Percentiles rank a stretch among this genome's conserved stretches.
These are phyloP conservation scores for Ogataea polymorpha DNA, from an alignment of 805 yeast genomes.

Conservation along the genomic window DNA sequence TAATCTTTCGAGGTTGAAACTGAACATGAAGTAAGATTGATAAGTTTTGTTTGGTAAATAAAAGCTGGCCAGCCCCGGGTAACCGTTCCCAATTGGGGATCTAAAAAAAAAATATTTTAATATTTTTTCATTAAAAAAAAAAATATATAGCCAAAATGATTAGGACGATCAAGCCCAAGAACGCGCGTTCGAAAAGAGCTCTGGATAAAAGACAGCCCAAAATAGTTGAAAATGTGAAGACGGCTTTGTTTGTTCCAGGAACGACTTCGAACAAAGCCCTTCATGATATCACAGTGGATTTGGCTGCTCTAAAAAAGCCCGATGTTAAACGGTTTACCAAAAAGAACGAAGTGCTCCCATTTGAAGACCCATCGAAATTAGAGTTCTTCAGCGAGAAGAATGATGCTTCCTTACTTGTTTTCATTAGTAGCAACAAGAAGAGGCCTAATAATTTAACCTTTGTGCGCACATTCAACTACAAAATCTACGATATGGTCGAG, in stretches of 20 bases:
- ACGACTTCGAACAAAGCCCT: conserved; percentile 70
- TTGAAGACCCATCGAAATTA: conserved; percentile 79
- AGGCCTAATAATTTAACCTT: conserved; percentile 90
- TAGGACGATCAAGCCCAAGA: conserved; percentile 76
- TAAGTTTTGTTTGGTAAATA: conserved; percentile 9
- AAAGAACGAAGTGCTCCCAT: conserved; percentile 87
- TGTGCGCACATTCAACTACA: conserved; percentile 84
- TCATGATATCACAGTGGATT: conserved; percentile 86
- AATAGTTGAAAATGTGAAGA: conserved; percentile 82
- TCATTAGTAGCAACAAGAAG: conserved; percentile 80
- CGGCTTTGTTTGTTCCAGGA: conserved; percentile 91
- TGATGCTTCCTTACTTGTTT: conserved; percentile 80
- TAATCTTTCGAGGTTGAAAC: conserved; percentile 8
- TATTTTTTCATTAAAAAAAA: conserved; percentile 8
- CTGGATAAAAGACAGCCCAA: conserved; percentile 85
- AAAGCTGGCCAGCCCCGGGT: conserved; percentile 8
- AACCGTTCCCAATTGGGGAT: conserved; percentile 4
- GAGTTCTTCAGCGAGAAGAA: conserved; percentile 96
- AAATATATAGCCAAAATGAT: conserved; percentile 26
- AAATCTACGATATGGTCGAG: conserved; percentile 93
- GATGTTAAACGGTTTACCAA: conserved; percentile 79
- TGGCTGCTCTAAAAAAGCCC: conserved; percentile 89
- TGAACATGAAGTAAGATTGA: conserved; percentile 3
- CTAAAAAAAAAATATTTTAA: conserved; percentile 4
- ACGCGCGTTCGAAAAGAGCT: conserved; percentile 94